phyloP scores from a whole-genome alignment of 2,329 filamentous ascomycete species.

The Alternaria panax region DNA sequence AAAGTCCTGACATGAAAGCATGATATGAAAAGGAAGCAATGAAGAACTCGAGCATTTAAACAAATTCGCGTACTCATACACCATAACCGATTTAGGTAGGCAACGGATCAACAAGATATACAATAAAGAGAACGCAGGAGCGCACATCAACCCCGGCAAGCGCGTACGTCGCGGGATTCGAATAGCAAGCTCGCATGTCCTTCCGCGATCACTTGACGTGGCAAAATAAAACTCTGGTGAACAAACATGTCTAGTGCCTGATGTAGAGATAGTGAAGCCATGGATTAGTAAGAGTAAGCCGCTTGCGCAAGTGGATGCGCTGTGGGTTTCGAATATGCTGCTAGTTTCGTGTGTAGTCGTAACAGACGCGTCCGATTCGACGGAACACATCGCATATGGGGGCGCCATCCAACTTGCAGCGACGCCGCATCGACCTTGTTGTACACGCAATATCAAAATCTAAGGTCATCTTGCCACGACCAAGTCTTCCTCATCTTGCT shows the following conservation, averaged over 20 bases:
- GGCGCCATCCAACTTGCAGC: neutral
- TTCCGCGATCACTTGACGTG: no score
- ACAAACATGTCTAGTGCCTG: neutral
- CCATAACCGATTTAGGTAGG: no score
- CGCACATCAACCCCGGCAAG: no score
- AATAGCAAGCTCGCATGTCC: no score
- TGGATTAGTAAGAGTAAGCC: neutral
- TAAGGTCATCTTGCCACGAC: neutral
- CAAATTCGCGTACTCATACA: no score
- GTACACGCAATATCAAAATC: no score
- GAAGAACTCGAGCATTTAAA: no score
- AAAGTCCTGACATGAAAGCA: no score
- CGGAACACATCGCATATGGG: neutral
- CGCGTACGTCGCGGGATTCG: no score
- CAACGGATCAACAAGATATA: no score
- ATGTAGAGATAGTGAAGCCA: neutral
- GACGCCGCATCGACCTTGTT: neutral
- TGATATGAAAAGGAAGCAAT: no score
- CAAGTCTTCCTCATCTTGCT: neutral
- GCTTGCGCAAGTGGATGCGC: neutral
- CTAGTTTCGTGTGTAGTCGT: neutral
- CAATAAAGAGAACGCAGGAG: no score
- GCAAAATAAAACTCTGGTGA: neutral
- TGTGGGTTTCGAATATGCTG: neutral
- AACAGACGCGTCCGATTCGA: neutral